Percentiles rank a stretch among this genome's conserved stretches.
Evolutionary conservation across 345 rosid genomes (phyloP).

Genomic region (Conringia planisiliqua): DNA sequence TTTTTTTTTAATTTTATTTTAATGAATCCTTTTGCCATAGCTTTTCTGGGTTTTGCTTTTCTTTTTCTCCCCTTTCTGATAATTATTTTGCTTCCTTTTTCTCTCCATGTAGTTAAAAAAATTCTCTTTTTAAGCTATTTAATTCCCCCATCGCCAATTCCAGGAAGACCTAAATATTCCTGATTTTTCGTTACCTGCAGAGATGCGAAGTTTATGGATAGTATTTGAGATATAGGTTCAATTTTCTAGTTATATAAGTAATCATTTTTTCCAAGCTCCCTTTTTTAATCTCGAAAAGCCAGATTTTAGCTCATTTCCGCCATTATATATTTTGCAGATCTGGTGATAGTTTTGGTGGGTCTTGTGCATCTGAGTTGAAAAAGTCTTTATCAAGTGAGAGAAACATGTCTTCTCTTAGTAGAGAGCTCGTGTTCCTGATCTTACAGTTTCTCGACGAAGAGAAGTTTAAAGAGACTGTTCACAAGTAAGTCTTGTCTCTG

Average conservation of each 20-base stretch:
- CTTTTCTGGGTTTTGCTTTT: constrained; percentile 33
- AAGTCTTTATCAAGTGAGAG: constrained; percentile 30
- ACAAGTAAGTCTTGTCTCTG: constrained; percentile 53
- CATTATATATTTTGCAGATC: constrained; percentile 50
- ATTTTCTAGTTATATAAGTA: constrained; percentile 39
- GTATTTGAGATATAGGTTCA: constrained; percentile 28
- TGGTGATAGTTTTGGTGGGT: constrained; percentile 36
- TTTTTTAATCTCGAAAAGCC: not conserved
- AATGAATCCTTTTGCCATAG: constrained; percentile 5
- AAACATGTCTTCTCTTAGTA: constrained; percentile 93
- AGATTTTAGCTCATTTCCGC: constrained; percentile 34
- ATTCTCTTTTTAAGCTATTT: constrained; percentile 35
- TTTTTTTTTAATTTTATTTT: not conserved
- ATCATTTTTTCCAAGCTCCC: not conserved
- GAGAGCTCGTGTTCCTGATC: constrained; percentile 98
- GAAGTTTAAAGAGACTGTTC: constrained; percentile 98
- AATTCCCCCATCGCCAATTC: constrained; percentile 34
- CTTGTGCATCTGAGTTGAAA: constrained; percentile 36
- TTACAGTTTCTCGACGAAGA: constrained; percentile 99
- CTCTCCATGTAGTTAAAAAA: constrained; percentile 38
- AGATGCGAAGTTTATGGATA: constrained; percentile 26
- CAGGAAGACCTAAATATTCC: constrained; percentile 29
- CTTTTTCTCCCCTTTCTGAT: constrained; percentile 4
- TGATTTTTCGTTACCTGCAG: constrained; percentile 18
- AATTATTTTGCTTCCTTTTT: constrained; percentile 25